Percentiles rank a stretch among this genome's conserved stretches.
These are phyloP conservation scores for Macrophomina pseudophaseolina DNA, from an alignment of 2,329 filamentous ascomycete species.

Conservation along the genomic window DNA sequence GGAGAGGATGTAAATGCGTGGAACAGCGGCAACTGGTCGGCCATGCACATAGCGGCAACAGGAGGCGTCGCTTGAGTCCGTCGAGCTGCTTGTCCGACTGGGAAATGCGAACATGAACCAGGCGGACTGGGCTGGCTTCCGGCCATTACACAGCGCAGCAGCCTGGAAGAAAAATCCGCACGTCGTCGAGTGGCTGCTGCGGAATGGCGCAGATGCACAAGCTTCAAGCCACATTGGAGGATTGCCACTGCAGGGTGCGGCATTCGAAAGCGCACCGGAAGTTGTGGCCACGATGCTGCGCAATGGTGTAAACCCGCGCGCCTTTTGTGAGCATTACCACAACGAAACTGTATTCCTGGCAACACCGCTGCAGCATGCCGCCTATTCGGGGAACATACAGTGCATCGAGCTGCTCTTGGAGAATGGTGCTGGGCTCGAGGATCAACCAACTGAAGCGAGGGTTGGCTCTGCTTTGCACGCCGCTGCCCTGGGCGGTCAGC, in stretches of 20 bases:
- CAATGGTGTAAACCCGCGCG: neutral
- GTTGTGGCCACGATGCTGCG: neutral
- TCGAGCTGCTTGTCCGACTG: neutral
- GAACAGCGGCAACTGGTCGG: neutral
- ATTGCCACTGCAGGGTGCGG: neutral
- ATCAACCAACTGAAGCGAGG: neutral
- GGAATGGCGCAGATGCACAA: neutral
- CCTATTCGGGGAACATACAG: neutral
- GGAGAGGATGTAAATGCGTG: neutral
- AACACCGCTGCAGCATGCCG: neutral
- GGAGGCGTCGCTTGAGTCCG: neutral
- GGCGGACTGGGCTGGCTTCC: neutral
- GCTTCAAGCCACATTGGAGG: neutral
- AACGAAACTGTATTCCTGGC: neutral
- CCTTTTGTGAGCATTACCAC: neutral
- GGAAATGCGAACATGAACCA: neutral
- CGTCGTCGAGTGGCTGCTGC: neutral
- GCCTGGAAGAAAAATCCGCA: neutral
- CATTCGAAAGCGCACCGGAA: neutral
- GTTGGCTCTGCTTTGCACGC: neutral
- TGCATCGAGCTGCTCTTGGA: neutral
- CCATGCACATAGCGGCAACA: neutral
- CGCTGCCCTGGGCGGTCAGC: neutral
- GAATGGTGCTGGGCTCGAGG: neutral
- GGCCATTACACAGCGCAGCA: neutral